phyloP scores from a whole-genome alignment of 495 filamentous ascomycete species.

The Thermothielavioides terrestris region DNA sequence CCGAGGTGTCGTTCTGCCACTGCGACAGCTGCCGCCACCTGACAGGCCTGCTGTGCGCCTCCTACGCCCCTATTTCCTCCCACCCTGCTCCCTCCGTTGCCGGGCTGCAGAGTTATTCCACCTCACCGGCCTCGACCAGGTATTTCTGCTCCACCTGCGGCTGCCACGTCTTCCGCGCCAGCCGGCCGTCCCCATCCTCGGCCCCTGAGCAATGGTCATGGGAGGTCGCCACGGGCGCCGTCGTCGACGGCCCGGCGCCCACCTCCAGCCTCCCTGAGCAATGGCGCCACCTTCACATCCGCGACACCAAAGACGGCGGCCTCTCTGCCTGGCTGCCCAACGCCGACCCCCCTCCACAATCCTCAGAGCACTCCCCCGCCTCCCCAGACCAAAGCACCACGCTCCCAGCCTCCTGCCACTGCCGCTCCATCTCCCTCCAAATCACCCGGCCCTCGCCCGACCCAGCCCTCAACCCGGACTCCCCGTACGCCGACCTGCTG shows the following conservation, averaged over 20 bases:
- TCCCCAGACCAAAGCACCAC: slow-evolving; percentile 5
- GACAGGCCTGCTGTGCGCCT: slow-evolving; percentile 49
- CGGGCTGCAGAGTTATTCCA: slow-evolving; percentile 40
- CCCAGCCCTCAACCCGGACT: slow-evolving; percentile 12
- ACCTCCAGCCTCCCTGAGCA: slow-evolving; percentile 11
- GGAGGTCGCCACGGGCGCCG: slow-evolving; percentile 30
- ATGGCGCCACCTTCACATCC: slow-evolving; percentile 39
- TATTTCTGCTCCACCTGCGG: slow-evolving; percentile 65
- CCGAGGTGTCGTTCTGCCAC: slow-evolving; percentile 46
- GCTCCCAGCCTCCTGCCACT: slow-evolving; percentile 36
- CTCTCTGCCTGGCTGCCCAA: slow-evolving; percentile 42
- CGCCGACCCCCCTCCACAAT: neutral
- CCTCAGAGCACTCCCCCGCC: neutral
- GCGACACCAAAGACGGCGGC: slow-evolving; percentile 51
- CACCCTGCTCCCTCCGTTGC: slow-evolving; percentile 21
- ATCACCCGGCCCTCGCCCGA: slow-evolving; percentile 32
- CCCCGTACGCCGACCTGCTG: slow-evolving; percentile 26
- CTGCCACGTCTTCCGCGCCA: slow-evolving; percentile 46
- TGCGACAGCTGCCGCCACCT: slow-evolving; percentile 53
- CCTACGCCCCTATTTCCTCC: slow-evolving; percentile 36
- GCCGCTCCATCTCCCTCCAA: slow-evolving; percentile 29
- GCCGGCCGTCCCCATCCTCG: slow-evolving; percentile 1
- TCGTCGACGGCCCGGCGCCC: slow-evolving; percentile 12
- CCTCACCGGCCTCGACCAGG: slow-evolving; percentile 33
- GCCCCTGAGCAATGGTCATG: slow-evolving; percentile 14